Conservation (phyloP, 768 basidiomycete species). For the Auriculariales sp. region DNA sequence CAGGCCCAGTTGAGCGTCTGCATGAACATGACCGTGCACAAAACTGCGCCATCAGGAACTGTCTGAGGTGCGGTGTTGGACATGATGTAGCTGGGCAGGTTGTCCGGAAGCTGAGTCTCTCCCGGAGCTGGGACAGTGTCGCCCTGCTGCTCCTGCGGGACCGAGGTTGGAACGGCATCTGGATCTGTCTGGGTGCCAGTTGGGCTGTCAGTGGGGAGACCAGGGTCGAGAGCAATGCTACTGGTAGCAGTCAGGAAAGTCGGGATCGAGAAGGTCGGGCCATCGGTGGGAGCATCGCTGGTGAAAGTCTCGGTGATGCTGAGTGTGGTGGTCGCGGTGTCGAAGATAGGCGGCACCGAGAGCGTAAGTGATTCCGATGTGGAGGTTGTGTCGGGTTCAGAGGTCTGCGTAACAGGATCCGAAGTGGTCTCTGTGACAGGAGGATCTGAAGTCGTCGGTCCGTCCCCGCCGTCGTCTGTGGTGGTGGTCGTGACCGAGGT, state of each 20-base stretch:
- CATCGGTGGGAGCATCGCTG: not conserved
- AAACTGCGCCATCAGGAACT: conserved; percentile 19
- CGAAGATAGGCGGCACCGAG: conserved; percentile 4
- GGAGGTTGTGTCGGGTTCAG: conserved; percentile 6
- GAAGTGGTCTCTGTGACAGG: not conserved
- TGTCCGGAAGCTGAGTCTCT: not conserved
- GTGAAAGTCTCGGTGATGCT: not conserved
- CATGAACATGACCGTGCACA: conserved; percentile 57
- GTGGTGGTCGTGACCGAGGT: not conserved
- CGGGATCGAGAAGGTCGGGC: not conserved
- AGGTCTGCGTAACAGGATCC: not conserved
- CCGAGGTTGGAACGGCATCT: not conserved
- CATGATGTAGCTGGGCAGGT: not conserved
- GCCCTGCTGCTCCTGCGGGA: not conserved
- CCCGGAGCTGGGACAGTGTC: not conserved
- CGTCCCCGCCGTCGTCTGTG: not conserved
- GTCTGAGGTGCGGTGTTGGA: not conserved
- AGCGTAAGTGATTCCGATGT: conserved; percentile 18
- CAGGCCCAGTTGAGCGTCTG: conserved; percentile 48
- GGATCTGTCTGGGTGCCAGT: not conserved
- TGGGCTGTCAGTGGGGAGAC: not conserved
- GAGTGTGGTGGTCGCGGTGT: not conserved
- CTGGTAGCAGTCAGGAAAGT: not conserved
- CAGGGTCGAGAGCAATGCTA: not conserved
- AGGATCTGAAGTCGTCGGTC: not conserved